Evolutionary conservation across 202 grass and related monocot species (phyloP), one percentile per base, ranked within the genome.

Genomic region (Panicum virgatum): DNA sequence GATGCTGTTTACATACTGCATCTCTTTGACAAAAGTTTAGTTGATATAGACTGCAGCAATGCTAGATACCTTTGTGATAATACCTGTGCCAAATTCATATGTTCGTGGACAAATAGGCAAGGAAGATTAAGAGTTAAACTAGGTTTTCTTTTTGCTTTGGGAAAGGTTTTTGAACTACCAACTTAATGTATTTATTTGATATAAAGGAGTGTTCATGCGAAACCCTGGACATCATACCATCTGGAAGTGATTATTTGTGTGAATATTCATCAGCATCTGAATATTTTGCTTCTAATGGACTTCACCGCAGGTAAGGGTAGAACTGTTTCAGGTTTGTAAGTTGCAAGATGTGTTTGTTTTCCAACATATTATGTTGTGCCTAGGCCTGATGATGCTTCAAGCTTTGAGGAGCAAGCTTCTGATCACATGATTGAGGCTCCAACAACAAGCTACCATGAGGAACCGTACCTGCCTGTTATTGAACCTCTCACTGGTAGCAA

Each of bases 261-360:
- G 86, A 87, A 76, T 79, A 86, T 91, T 82, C 86, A 66, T 80
- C 86, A 51, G 53, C 36, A 39, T 89, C 92, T 84, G 83, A 89
- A 84, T 84, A 86, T 76, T 67, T 91, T 81, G 68, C 80, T 78
- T 89, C 83, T 20, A 84, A 81, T 86, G 86, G 78, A 81, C 77
- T 79, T 84, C 80, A 78, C 32, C 43, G 64, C 66, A 89, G 86
- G 92, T 94, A 84, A 45, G 20, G 18, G 36, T 88, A 44, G 23
- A 69, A 62, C 64, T 40, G 22, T 77, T 77, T 57, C 9, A n/a
- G 39, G 37, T 66, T 72, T 85, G 7, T 78, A 83, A 46, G 42
- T 40, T 77, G 38, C 59, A 45, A 51, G 19, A 36, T 81, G 45
- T 85, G 62, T 69, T 71, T 60, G 10, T 18, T 73, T 56, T 45